Conservation (phyloP, 192 early-diverging fungal species). For the Spizellomyces punctatus region DNA sequence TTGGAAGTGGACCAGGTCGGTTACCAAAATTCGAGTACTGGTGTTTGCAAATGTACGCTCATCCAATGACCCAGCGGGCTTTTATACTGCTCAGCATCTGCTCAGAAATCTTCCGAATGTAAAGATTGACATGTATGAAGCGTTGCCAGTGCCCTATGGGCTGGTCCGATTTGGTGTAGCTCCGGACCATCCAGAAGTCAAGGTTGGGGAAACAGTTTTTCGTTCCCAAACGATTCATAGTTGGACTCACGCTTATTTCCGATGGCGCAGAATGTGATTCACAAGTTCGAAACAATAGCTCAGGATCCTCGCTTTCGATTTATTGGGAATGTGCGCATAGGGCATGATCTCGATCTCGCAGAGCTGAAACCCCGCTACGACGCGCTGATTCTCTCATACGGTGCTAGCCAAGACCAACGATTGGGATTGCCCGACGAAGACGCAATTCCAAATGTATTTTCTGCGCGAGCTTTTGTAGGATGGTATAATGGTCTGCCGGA, state of each 20-base stretch:
- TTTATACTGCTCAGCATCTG: slow-evolving; percentile 85
- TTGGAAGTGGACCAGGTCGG: slow-evolving; percentile 34
- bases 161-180: slow-evolving; percentile 94
- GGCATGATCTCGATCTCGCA: slow-evolving; percentile 49
- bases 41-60: background rate
- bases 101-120: slow-evolving; percentile 60
- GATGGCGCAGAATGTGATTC: slow-evolving; percentile 72
- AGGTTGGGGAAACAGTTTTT: slow-evolving; percentile 45
- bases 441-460: slow-evolving; percentile 58
- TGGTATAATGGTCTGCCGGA: slow-evolving; percentile 94
- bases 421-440: slow-evolving; percentile 75
- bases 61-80: slow-evolving; percentile 63
- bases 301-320: slow-evolving; percentile 70
- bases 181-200: slow-evolving; percentile 96
- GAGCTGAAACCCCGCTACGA: slow-evolving; percentile 68
- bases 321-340: slow-evolving; percentile 79
- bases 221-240: background rate
- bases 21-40: background rate
- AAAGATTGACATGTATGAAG: slow-evolving; percentile 82
- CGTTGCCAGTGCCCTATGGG: slow-evolving; percentile 83
- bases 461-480: slow-evolving; percentile 84
- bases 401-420: slow-evolving; percentile 72
- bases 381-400: slow-evolving; percentile 83
- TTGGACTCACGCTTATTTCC: background rate
- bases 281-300: slow-evolving; percentile 79